Conservation (phyloP, 2,329 filamentous ascomycete genomes). For the Ceratocystis variospora region DNA sequence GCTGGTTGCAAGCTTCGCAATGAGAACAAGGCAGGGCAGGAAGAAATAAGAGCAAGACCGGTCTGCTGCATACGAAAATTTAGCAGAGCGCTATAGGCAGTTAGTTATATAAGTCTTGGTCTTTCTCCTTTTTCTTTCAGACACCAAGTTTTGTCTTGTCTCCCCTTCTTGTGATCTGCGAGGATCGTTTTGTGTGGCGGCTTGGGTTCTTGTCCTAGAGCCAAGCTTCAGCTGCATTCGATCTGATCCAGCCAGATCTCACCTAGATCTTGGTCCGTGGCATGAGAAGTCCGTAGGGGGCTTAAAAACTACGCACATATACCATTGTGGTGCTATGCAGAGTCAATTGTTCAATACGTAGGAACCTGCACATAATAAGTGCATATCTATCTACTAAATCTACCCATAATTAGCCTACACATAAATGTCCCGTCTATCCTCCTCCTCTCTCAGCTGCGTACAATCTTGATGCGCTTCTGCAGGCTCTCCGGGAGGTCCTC, state of each 20-base stretch:
- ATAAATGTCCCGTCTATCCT: neutral
- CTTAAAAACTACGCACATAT: neutral
- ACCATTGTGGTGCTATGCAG: neutral
- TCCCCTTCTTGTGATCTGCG: neutral
- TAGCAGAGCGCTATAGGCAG: neutral
- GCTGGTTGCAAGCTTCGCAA: neutral
- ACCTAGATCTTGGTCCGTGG: neutral
- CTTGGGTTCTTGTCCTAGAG: neutral
- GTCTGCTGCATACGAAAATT: neutral
- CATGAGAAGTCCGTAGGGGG: neutral
- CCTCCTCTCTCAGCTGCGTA: slow-evolving; percentile 42
- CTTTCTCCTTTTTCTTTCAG: neutral
- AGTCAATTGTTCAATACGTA: neutral
- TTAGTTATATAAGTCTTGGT: neutral
- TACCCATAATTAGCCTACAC: neutral
- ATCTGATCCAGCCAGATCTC: slow-evolving; percentile 1
- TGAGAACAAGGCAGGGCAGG: neutral
- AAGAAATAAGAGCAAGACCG: neutral
- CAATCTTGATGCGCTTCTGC: slow-evolving; percentile 49
- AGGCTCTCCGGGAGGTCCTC: slow-evolving; percentile 66
- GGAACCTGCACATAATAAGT: neutral
- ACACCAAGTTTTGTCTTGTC: neutral
- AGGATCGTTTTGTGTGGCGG: neutral
- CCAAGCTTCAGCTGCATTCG: slow-evolving; percentile 3
- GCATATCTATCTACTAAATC: neutral